phyloP scores from a whole-genome alignment of 345 rosid species.

The Luvunga scandens region DNA sequence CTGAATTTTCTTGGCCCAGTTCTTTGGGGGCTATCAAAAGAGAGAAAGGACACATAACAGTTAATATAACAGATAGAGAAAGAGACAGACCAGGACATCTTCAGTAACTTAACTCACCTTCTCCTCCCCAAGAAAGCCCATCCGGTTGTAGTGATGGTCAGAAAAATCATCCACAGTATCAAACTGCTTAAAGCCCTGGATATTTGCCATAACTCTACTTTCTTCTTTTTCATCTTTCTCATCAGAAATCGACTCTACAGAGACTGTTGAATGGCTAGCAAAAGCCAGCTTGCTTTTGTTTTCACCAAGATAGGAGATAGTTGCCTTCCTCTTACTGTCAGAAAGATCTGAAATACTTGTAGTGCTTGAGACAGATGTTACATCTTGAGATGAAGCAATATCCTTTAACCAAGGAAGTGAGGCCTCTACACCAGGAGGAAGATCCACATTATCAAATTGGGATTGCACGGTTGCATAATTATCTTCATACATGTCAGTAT shows the following conservation, averaged over 20 bases:
- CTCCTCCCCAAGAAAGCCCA: slow-evolving; percentile 23
- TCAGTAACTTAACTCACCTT: slow-evolving; percentile 14
- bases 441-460: slow-evolving; percentile 51
- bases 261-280: slow-evolving; percentile 22
- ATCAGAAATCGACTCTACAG: slow-evolving; percentile 26
- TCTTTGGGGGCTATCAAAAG: slow-evolving; percentile 30
- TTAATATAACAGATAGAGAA: neutral
- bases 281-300: slow-evolving; percentile 17
- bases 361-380: slow-evolving; percentile 9
- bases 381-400: slow-evolving; percentile 19
- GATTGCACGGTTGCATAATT: slow-evolving; percentile 39
- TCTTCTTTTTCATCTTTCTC: slow-evolving; percentile 23
- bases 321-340: slow-evolving; percentile 16
- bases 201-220: slow-evolving; percentile 18
- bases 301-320: slow-evolving; percentile 14
- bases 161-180: slow-evolving; percentile 51
- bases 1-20: slow-evolving; percentile 51
- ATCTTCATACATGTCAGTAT: slow-evolving; percentile 30
- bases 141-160: slow-evolving; percentile 42
- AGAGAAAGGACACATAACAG: neutral
- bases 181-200: slow-evolving; percentile 38
- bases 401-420: slow-evolving; percentile 45
- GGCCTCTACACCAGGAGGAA: slow-evolving; percentile 57
- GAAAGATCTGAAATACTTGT: slow-evolving; percentile 8
- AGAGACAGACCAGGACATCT: slow-evolving; percentile 10